Base-by-base conservation (phyloP, 1,139 yeast genomes). In the Scheffersomyces segobiensis region DNA sequence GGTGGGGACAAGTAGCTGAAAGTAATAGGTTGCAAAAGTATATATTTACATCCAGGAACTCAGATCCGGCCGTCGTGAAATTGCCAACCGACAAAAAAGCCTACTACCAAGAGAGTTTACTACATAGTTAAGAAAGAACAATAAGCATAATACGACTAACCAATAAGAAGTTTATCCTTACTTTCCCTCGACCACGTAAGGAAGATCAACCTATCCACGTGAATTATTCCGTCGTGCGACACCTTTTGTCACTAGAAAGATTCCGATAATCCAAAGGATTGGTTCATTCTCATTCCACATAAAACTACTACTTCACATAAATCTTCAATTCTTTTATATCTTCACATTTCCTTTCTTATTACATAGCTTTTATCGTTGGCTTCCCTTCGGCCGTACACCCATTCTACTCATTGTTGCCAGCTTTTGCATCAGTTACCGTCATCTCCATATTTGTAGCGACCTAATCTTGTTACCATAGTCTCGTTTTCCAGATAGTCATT, bases 361-460 rank as follows among this genome's bases (percentile, higher is more conserved):
- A 32, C 42, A 14, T 12, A 32, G 42, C 42, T 32, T 10, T 12
- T 1, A 52, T 49, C 14, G 55, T 54, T 2, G n/a, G 26, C 52
- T 55, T 42, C 21, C 32, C 52, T 22, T 17, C 50, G 39, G 53
- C 20, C 32, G 32, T 18, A 55, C n/a, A 49, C 50, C 54, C 32
- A 6, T 21, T 22, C 6, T 22, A 19, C 50, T 53, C 47, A 32
- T 51, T 14, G 50, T 26, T 17, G 26, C 32, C 32, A 17, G 53
- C 42, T 32, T 10, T 32, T 32, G 17, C 42, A 10, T 7, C 17
- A 32, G 32, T 24, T 24, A 6, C 8, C 8, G 32, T 32, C 17
- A 32, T 32, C 26, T 5, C 17, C 42, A 32, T 17, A 32, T 32
- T 4, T 10, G 5, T 10, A 24, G 2, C 32, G 5, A 24, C 17